These are phyloP conservation scores for Hypocreales sp. DNA, from an alignment of 2,329 filamentous ascomycete genomes.

Conservation along the genomic window DNA sequence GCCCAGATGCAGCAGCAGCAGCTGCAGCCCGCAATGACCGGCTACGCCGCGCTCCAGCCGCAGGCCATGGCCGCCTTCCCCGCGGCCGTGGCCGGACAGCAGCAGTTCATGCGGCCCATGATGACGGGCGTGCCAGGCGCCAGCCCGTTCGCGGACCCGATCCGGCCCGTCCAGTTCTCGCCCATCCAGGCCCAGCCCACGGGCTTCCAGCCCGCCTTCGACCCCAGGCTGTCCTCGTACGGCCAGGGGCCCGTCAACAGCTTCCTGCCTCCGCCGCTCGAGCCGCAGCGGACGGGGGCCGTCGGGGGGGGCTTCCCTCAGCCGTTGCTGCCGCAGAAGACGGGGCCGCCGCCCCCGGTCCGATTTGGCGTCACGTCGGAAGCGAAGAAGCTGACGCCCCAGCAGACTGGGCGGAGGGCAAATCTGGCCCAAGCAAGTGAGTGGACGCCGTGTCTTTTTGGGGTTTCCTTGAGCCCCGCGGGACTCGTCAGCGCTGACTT, in stretches of 20 bases:
- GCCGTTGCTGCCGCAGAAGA: conserved; percentile 30
- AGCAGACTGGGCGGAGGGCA: conserved; percentile 77
- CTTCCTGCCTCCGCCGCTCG: conserved; percentile 41
- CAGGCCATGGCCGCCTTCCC: conserved; percentile 23
- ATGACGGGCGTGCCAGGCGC: conserved; percentile 28
- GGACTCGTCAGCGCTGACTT: conserved; percentile 9
- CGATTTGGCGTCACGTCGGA: conserved; percentile 68
- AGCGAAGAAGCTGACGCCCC: conserved; percentile 63
- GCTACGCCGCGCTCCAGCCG: conserved; percentile 17
- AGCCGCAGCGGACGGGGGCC: conserved; percentile 45
- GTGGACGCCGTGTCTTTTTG: too few species aligned
- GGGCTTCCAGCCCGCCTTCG: conserved; percentile 34
- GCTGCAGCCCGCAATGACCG: conserved; percentile 23
- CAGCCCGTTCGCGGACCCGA: conserved; percentile 23
- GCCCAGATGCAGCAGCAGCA: conserved; percentile 29
- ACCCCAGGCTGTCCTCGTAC: conserved; percentile 23
- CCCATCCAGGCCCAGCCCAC: conserved; percentile 47
- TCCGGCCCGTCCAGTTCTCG: conserved; percentile 23
- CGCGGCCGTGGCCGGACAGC: conserved; percentile 11
- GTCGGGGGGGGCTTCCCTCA: conserved; percentile 37
- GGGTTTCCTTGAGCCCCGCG: neutral
- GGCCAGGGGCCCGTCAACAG: conserved; percentile 35
- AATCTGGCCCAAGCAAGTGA: conserved; percentile 93
- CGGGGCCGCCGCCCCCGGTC: conserved; percentile 64
- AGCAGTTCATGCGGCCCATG: conserved; percentile 30